Base-by-base conservation (phyloP, 1,284 basidiomycete species). In the Trametes hirsuta region DNA sequence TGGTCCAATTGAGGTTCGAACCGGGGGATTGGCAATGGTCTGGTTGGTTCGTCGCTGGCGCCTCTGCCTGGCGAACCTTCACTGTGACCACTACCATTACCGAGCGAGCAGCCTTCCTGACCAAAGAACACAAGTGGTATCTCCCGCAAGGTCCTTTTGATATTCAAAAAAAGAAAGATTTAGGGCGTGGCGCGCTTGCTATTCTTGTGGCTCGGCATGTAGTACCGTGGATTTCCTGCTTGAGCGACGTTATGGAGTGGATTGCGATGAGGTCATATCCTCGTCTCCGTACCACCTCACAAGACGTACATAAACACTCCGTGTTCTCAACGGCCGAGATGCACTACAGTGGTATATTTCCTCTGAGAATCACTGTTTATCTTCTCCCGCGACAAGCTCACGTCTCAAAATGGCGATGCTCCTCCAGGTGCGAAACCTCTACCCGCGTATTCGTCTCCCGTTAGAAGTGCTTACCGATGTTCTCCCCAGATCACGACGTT, bases 371-470 rank as follows among this genome's bases (percentile, higher is more conserved):
- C n/a, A n/a, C n/a, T n/a, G n/a, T n/a, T n/a, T n/a, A n/a, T n/a
- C n/a, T n/a, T n/a, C n/a, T n/a, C n/a, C n/a, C n/a, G n/a, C n/a
- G n/a, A n/a, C n/a, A n/a, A n/a, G n/a, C n/a, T n/a, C n/a, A n/a
- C n/a, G n/a, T n/a, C n/a, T 36, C 56, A 55, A 48, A 3, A 64
- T 61, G 63, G 63, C 63, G 11, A 61, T 64, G 57, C 53, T 64
- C 12, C 57, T 61, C 4, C 63, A 64, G 59, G 63, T 61, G 35
- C 22, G 54, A 46, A 9, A 9, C 22, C n/a, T 4, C 24, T 1
- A 15, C n/a, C 8, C 11, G 35, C 22, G 6, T 6, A 46, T 30
- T 22, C 21, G 22, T 35, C 6, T 14, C 36, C 0, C n/a, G n/a
- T n/a, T n/a, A 3, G 22, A 8, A 14, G 22, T 40, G 11, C 21